phyloP scores from a whole-genome alignment of 2,329 filamentous ascomycete species.

The Cryphonectria naterciae region DNA sequence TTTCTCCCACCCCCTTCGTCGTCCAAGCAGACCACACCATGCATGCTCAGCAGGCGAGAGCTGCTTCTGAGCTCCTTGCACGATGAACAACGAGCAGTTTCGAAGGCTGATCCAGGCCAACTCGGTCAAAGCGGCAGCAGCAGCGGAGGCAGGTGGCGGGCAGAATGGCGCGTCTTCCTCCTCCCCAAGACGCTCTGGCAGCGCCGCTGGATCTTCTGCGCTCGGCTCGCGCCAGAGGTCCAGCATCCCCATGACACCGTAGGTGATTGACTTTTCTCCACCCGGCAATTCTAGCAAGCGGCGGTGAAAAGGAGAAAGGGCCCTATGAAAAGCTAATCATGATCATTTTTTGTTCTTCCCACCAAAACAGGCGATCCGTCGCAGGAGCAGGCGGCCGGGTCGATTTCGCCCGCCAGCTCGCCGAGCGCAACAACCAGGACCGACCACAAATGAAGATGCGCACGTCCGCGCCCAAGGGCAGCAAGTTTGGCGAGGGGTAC shows the following conservation, averaged over 20 bases:
- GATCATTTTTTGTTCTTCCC: neutral
- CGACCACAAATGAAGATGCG: slow-evolving; percentile 74
- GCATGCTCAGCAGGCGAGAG: neutral
- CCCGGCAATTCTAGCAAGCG: too few species aligned
- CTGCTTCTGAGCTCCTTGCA: neutral
- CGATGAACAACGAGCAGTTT: slow-evolving; percentile 96
- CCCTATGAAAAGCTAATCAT: neutral
- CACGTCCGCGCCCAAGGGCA: slow-evolving; percentile 80
- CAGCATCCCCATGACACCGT: slow-evolving; percentile 95
- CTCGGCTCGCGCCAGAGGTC: slow-evolving; percentile 79
- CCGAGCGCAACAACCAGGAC: slow-evolving; percentile 65
- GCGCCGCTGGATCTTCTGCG: slow-evolving; percentile 42
- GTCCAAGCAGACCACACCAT: neutral
- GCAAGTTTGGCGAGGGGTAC: slow-evolving; percentile 79
- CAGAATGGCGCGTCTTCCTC: slow-evolving; percentile 52
- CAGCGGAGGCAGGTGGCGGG: slow-evolving; percentile 34
- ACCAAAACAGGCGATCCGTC: slow-evolving; percentile 63
- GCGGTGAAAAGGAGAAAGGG: neutral
- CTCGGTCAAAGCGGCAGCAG: slow-evolving; percentile 42
- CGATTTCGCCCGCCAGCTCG: slow-evolving; percentile 84
- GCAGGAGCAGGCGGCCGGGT: slow-evolving; percentile 53
- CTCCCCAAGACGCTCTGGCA: slow-evolving; percentile 34
- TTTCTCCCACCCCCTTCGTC: neutral
- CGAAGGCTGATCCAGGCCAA: slow-evolving; percentile 71
- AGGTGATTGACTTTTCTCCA: too few species aligned